Conservation (phyloP, 2,329 filamentous ascomycete species). For the Mollisia scopiformis region DNA sequence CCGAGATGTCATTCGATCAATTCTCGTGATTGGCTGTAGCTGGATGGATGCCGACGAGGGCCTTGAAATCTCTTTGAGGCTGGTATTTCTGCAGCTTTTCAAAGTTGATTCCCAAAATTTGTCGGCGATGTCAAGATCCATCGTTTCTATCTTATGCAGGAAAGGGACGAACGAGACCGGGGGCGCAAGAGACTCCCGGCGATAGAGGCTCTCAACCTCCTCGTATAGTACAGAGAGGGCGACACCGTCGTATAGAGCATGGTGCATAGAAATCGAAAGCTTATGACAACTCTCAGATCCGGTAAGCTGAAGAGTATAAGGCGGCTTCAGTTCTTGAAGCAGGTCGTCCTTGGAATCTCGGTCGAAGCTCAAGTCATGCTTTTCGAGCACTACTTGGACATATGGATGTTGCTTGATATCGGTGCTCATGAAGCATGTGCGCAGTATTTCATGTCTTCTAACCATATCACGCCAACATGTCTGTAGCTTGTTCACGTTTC, state of each 20-base stretch:
- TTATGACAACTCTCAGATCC: slow-evolving; percentile 5
- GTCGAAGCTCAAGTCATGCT: slow-evolving; percentile 38
- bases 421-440: slow-evolving; percentile 75
- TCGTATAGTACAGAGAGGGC: slow-evolving; percentile 71
- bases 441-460: slow-evolving; percentile 72
- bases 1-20: slow-evolving; percentile 16
- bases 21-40: slow-evolving; percentile 3
- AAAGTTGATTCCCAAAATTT: slow-evolving; percentile 69
- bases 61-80: not conserved
- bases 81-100: slow-evolving; percentile 44
- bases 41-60: not conserved
- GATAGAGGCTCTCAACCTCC: slow-evolving; percentile 68
- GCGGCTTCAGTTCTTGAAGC: slow-evolving; percentile 24
- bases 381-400: slow-evolving; percentile 69
- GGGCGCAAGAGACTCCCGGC: slow-evolving; percentile 47
- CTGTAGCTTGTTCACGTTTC: slow-evolving; percentile 53
- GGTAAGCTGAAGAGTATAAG: slow-evolving; percentile 29
- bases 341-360: slow-evolving; percentile 1
- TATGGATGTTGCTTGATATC: slow-evolving; percentile 63
- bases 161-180: slow-evolving; percentile 65
- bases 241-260: slow-evolving; percentile 85
- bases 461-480: slow-evolving; percentile 65
- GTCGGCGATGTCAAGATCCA: slow-evolving; percentile 53
- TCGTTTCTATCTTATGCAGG: slow-evolving; percentile 57
- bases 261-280: slow-evolving; percentile 56